Evolutionary conservation across 2,329 filamentous ascomycete species (phyloP).

Genomic region (Botryotinia narcissicola): DNA sequence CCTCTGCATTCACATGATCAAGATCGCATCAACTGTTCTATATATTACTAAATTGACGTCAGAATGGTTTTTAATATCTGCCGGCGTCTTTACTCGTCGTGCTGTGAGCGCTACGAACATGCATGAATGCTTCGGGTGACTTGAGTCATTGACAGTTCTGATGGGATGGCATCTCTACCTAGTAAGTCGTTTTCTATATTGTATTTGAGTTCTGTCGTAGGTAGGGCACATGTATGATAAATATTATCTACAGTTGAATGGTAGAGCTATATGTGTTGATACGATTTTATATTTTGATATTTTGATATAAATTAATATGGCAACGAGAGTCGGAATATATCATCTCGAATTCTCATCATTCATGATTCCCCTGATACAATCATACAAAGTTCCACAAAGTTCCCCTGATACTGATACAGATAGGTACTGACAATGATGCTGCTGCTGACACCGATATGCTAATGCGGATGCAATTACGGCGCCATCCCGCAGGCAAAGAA

Average conservation of each 20-base stretch:
- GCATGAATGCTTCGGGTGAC: neutral
- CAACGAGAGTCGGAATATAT: too few species aligned
- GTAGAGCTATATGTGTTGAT: neutral
- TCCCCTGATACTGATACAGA: neutral
- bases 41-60: neutral
- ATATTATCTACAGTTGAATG: neutral
- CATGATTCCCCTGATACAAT: too few species aligned
- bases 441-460: neutral
- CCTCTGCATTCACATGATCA: neutral
- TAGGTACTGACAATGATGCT: neutral
- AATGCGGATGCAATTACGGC: neutral
- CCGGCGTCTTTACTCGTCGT: neutral
- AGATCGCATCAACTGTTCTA: neutral
- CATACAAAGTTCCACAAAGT: too few species aligned
- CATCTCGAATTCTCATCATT: too few species aligned
- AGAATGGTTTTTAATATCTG: neutral
- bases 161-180: neutral
- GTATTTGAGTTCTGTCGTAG: neutral
- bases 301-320: too few species aligned
- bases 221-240: neutral
- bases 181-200: neutral
- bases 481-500: neutral
- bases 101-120: neutral
- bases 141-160: neutral
- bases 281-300: too few species aligned